Base-by-base conservation (phyloP, 306 rosid genomes). In the Astragalus glycyphyllos region DNA sequence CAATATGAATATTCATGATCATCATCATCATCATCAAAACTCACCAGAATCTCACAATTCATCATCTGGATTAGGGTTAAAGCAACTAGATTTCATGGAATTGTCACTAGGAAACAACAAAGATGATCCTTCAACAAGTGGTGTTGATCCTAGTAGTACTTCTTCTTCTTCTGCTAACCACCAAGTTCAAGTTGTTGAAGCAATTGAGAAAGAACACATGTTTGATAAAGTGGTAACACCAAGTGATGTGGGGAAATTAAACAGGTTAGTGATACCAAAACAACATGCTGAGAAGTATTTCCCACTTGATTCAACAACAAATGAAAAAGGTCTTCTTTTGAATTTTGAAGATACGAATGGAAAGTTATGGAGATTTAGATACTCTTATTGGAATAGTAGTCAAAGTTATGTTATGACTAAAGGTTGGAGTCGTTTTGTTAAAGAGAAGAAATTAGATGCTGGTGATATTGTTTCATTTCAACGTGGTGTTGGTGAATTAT, bases 341-440 rank as follows among this genome's bases (percentile, higher is more conserved):
- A 92, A 82, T 78, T 92, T 92, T 55, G 90, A 82, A 48, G 97
- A 92, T 67, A 76, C 88, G 20, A 83, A 59, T 5, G 97, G 96
- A 0, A 89, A 92, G 71, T 38, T 80, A 6, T 92, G 97, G 97
- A 68, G 97, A 62, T 92, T 92, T 80, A 73, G 97, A 59, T 92
- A 92, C 86, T 92, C 96, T 0, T 92, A 92, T 67, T 92, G 97
- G 97, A 92, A 87, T 61, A 89, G 96, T 65, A 89, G 96, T 84
- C 97, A 92, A 77, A 92, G 97, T 82, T 92, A 89, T 73, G 97
- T 92, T 38, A 92, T 92, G 91, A 92, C 97, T 20, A 92, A 89
- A 48, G 97, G 97, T 0, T 92, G 97, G 97, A 92, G 97, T 68
- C 88, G 97, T 17, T 92, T 92, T 63, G 97, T 92, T 1, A 92